phyloP scores from a whole-genome alignment of 768 basidiomycete species.

The Russula lepida region DNA sequence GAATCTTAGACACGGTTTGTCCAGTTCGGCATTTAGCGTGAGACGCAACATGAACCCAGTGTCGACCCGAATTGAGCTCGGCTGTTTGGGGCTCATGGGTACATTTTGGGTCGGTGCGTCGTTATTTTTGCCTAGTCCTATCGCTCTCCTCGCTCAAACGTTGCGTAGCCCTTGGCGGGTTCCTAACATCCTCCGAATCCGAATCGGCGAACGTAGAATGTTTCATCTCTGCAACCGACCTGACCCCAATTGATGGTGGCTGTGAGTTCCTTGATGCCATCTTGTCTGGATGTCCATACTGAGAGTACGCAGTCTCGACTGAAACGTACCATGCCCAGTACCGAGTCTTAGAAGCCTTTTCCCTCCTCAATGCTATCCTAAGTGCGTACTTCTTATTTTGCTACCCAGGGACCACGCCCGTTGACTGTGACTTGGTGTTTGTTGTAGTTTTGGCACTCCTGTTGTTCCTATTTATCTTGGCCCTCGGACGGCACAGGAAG shows the following conservation, averaged over 20 bases:
- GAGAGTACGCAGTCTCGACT: constrained; percentile 51
- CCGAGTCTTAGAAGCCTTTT: constrained; percentile 71
- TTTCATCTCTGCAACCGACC: constrained; percentile 47
- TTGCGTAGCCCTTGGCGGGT: constrained; percentile 59
- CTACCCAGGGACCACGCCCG: constrained; percentile 3
- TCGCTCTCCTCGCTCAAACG: neutral
- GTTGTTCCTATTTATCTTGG: constrained; percentile 37
- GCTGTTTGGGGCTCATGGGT: constrained; percentile 59
- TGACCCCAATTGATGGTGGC: constrained; percentile 48
- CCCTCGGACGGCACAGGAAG: constrained; percentile 35
- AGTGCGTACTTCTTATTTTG: constrained; percentile 35
- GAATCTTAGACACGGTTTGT: neutral
- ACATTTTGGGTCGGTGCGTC: constrained; percentile 71
- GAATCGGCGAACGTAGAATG: constrained; percentile 79
- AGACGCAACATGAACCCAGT: constrained; percentile 66
- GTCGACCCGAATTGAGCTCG: constrained; percentile 68
- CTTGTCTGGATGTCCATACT: neutral
- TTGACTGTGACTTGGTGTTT: constrained; percentile 14
- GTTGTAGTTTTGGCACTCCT: constrained; percentile 43
- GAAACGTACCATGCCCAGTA: constrained; percentile 88
- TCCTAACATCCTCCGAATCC: constrained; percentile 64
- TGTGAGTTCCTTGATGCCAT: constrained; percentile 42
- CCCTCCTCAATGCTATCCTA: constrained; percentile 66
- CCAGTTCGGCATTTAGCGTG: constrained; percentile 57
- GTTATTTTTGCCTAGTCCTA: neutral